Base-by-base conservation (phyloP, 345 rosid genomes). In the Melaleuca alternifolia region DNA sequence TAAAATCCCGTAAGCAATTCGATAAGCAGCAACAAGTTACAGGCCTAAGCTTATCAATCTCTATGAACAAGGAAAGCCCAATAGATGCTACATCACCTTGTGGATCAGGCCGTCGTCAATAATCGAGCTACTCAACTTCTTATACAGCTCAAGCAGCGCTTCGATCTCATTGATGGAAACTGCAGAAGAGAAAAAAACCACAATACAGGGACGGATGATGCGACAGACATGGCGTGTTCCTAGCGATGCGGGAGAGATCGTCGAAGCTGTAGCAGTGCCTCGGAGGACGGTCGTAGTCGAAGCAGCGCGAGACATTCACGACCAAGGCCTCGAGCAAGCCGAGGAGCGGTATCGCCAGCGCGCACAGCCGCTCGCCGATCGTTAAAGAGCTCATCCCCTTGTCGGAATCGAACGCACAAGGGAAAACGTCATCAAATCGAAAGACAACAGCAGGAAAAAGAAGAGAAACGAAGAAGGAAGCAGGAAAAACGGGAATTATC, bases 121-220 rank as follows among this genome's bases (percentile, higher is more conserved):
- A 84, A 94, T 91, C 2, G 96, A 93, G 33, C 94, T 85, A 59
- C 95, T 91, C 56, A 94, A 89, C 91, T 91, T 91, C 93, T 92
- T 93, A 88, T 88, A 94, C 51, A 94, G 89, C 82, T 93, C 95
- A 77, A 89, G 91, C 85, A 94, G 87, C 14, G 96, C 96, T 86
- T 94, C 95, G 62, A 93, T 91, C 89, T 94, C 95, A 87, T 94
- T 94, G 41, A 93, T 92, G 86, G 90, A 90, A 86, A 94, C 95
- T 94, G 95, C 91, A 85, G 28, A 79, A n/a, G 83, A 46, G 76
- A 50, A 65, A 33, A 54, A 11, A 50, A 59, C 37, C 23, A 26
- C 59, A 24, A 28, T 8, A 50, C 33, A 48, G 75, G 33, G 16
- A 57, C 23, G 7, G 28, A 54, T 20, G 52, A 4, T 46, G 44